Percentiles rank a stretch among this genome's conserved stretches.
Evolutionary conservation across 2,329 filamentous ascomycete genomes (phyloP).

Genomic region (Fusarium sp.): DNA sequence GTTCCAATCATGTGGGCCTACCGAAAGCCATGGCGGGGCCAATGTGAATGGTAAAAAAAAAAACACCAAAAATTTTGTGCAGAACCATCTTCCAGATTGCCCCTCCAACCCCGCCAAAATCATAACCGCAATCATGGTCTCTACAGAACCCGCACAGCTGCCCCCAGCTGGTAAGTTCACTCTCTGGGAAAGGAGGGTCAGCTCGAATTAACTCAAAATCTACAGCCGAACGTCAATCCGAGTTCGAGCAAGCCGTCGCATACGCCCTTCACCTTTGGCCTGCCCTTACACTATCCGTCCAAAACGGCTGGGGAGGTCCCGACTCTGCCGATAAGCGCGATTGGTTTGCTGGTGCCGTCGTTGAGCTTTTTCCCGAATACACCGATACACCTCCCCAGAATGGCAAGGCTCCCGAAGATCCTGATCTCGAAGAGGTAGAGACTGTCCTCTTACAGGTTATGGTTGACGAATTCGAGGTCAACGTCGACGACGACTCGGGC

Average conservation of each 20-base stretch:
- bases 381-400: constrained; percentile 51
- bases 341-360: constrained; percentile 92
- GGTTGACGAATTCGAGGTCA: constrained; percentile 94
- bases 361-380: constrained; percentile 82
- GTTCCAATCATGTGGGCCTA: constrained; percentile 11
- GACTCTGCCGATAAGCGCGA: constrained; percentile 89
- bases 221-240: constrained; percentile 67
- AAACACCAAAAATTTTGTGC: constrained; percentile 49
- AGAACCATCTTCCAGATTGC: constrained; percentile 40
- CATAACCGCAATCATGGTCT: constrained; percentile 47
- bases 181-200: too few relatives aligned
- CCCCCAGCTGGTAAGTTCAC: constrained; percentile 48
- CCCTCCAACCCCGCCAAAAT: constrained; percentile 50
- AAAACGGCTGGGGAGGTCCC: constrained; percentile 88
- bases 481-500: constrained; percentile 89
- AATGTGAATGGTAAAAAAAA: constrained; percentile 13
- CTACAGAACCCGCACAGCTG: constrained; percentile 48
- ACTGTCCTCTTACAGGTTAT: constrained; percentile 88
- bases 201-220: constrained; percentile 12
- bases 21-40: neutral
- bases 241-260: constrained; percentile 89
- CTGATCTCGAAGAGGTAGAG: constrained; percentile 85
- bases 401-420: constrained; percentile 57
- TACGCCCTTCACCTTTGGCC: constrained; percentile 89
- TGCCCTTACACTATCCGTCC: constrained; percentile 85